Base-by-base conservation (phyloP, 805 yeast genomes). In the Kurtzmaniella cleridarum region DNA sequence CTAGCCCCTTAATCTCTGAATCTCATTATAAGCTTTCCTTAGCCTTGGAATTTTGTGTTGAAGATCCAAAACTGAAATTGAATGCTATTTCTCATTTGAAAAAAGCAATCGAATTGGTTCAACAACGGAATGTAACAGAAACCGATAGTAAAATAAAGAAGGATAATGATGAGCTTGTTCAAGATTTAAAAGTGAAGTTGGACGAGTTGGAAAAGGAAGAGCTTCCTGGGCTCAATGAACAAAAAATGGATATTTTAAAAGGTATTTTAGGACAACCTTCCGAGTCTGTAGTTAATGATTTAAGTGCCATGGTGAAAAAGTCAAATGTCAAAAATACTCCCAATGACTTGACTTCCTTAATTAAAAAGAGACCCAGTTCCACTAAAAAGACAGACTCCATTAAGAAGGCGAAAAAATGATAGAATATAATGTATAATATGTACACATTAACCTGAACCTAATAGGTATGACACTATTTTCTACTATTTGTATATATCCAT, bases 11-110 rank as follows among this genome's bases (percentile, higher is more conserved):
- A 32, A 67, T 86, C 8, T 80, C 90, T 13, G 95, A 88, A 57
- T 80, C 88, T 0, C 84, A 84, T 58, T 89, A 81, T 64, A 86
- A 85, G 59, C 66, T 86, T 30, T 82, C 95, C 0, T 65, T 88
- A 36, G 93, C 95, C 0, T 64, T 76, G 41, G 96, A 89, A 51
- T 82, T 84, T 49, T 65, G 75, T 41, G 69, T 70, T n/a, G 84
- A 76, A 32, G 73, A 73, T 46, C 69, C 71, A 0, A 47, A 50
- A 0, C 64, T 72, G 49, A 72, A 75, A 39, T 53, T 58, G 6
- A 63, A 68, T 46, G 84, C 88, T 6, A 69, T 76, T 3, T 68
- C 69, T 1, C 76, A 82, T 35, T 69, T 81, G 57, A 55, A 65
- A 30, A 57, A 62, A 41, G 84, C 95, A 3, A 70, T 75, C 16